Percentiles rank a stretch among this genome's conserved stretches.
These are phyloP conservation scores for Umbelopsis vinacea DNA, from an alignment of 192 early-diverging fungal species.

Conservation along the genomic window DNA sequence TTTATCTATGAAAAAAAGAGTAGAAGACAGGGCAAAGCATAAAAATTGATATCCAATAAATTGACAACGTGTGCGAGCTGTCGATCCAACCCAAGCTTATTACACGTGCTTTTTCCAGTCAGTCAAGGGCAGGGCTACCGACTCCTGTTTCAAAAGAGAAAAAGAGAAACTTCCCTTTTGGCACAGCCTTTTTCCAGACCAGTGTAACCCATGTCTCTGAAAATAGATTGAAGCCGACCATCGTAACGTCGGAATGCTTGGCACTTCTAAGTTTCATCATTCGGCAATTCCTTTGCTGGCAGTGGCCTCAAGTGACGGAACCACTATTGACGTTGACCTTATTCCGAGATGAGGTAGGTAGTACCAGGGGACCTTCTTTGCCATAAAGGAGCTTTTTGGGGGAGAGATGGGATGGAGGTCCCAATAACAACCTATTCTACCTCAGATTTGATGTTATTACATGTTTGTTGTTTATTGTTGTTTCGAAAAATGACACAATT, in stretches of 20 bases:
- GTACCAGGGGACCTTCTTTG: constrained; percentile 2
- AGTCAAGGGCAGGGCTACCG: constrained; percentile 11
- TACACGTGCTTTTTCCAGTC: constrained; percentile 4
- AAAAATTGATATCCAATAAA: neutral
- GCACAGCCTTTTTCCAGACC: neutral
- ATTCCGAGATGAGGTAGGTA: constrained; percentile 9
- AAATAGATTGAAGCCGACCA: constrained; percentile 20
- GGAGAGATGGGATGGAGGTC: neutral
- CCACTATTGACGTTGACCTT: neutral
- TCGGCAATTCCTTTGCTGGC: neutral
- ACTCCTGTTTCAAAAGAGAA: constrained; percentile 17
- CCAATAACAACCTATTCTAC: neutral
- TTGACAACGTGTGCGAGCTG: neutral
- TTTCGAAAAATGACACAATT: constrained; percentile 19
- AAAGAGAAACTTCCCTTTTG: neutral
- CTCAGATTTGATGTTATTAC: constrained; percentile 22
- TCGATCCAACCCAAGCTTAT: neutral
- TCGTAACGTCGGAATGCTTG: neutral
- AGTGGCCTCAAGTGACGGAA: neutral
- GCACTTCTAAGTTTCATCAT: neutral
- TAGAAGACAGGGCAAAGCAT: too few species aligned
- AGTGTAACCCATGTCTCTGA: constrained; percentile 3
- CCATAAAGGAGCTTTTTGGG: constrained; percentile 2
- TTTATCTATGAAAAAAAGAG: too few species aligned
- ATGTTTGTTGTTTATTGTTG: constrained; percentile 25